phyloP scores from a whole-genome alignment of 495 filamentous ascomycete genomes.

The Peziza echinospora region DNA sequence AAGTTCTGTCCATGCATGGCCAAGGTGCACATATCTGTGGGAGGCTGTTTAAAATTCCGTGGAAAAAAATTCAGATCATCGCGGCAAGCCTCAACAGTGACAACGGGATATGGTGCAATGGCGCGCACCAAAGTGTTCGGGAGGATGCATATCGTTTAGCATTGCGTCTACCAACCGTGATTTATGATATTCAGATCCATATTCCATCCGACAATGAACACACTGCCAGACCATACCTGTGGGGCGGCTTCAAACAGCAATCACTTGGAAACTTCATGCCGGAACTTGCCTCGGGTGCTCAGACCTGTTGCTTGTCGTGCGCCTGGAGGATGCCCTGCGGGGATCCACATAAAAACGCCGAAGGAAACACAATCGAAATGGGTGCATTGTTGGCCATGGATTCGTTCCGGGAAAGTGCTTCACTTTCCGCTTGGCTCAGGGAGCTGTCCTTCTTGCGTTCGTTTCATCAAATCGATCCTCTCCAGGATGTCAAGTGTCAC shows the following conservation, averaged over 20 bases:
- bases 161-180: neutral
- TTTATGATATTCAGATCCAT: neutral
- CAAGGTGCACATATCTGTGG: neutral
- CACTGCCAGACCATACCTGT: neutral
- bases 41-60: neutral
- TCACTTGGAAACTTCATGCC: neutral
- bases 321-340: neutral
- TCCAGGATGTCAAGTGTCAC: neutral
- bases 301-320: neutral
- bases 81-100: neutral
- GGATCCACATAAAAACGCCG: too few relatives aligned
- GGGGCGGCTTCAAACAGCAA: neutral
- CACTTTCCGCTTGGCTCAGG: neutral
- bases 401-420: too few relatives aligned
- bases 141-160: neutral
- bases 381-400: too few relatives aligned
- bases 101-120: neutral
- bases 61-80: neutral
- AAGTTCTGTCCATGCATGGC: neutral
- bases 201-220: neutral
- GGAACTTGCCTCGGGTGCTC: neutral
- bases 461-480: neutral
- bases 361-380: too few relatives aligned
- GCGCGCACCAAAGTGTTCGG: neutral
- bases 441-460: neutral